Evolutionary conservation across 371 early-diverging fungal species (phyloP), one percentile per base, ranked within the genome.

Genomic region (Mortierella sp.): DNA sequence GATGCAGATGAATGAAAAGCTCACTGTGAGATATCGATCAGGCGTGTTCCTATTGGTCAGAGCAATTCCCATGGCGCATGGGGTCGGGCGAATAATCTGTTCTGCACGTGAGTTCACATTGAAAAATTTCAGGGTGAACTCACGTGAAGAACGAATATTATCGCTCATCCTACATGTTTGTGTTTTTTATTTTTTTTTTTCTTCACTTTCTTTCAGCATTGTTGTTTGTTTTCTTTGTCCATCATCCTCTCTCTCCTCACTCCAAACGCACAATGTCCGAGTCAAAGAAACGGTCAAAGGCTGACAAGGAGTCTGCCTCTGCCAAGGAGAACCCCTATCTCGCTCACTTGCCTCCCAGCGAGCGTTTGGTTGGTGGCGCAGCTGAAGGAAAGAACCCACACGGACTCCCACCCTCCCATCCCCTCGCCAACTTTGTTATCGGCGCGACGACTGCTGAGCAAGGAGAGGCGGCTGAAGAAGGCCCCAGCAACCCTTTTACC

Each of bases 401-500:
- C 17, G 60, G 64, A 14, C 60, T 75, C 27, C 43, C 60, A 23
- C 56, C 70, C 27, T 53, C 64, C 41, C 70, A 73, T 41, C 81
- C 78, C 21, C 50, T 89, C 53, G 66, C 79, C 46, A 85, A 84
- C 27, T 78, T 90, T 55, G 76, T 80, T 4, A 84, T 89, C 23
- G 84, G 90, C 31, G 82, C 87, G 58, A 90, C 92, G 8, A 95
- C 93, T 1, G 90, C 90, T 1, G 86, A 84, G 50, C 92, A 92
- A 66, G 89, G 86, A 11, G 87, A 84, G 71, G 81, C 80, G 15
- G 72, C 89, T 23, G 99, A 99, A 69, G 86, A 92, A 56, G 95
- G 88, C 46, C 56, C 60, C 1, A 51, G 73, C 69, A 99, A 95
- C 82, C 92, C 92, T 8, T 95, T 94, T 78, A 98, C 91, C 12